These are phyloP conservation scores for Monascus purpureus DNA, from an alignment of 495 filamentous ascomycete species.

Conservation along the genomic window DNA sequence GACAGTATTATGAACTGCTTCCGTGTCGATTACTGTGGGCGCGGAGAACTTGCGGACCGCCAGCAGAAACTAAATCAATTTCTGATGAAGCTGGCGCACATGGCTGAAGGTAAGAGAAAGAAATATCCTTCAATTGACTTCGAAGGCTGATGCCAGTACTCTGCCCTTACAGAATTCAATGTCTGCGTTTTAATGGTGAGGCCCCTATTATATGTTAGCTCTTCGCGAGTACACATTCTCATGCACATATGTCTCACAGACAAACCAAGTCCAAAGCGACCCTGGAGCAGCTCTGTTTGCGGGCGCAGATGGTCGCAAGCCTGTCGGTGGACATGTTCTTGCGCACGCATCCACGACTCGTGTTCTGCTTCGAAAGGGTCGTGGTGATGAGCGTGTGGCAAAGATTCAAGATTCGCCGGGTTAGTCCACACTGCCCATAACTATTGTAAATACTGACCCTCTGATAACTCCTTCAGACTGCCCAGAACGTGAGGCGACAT, in stretches of 20 bases:
- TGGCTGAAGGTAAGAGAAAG: conserved; percentile 60
- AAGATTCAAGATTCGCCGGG: conserved; percentile 69
- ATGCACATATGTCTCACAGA: conserved; percentile 25
- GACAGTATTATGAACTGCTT: conserved; percentile 74
- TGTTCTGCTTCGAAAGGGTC: conserved; percentile 59
- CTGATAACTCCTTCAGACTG: too few relatives aligned
- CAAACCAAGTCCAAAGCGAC: conserved; percentile 71
- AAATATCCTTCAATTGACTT: neutral
- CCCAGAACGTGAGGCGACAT: conserved; percentile 63
- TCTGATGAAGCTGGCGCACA: conserved; percentile 52
- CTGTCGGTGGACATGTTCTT: conserved; percentile 65
- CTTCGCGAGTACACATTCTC: neutral
- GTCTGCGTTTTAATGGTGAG: conserved; percentile 58
- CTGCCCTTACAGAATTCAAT: conserved; percentile 51
- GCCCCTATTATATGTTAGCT: neutral
- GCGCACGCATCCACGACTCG: conserved; percentile 68
- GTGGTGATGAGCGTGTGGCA: conserved; percentile 66
- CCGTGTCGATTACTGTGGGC: conserved; percentile 59
- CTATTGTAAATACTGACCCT: too few relatives aligned
- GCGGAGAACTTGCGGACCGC: conserved; percentile 62
- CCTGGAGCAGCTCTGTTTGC: conserved; percentile 74
- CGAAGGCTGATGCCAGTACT: conserved; percentile 4
- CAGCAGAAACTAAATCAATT: conserved; percentile 67
- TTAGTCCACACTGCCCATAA: too few relatives aligned
- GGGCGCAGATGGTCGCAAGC: conserved; percentile 61